Percentiles rank a stretch among this genome's conserved stretches.
These are phyloP conservation scores for Colletotrichum truncatum DNA, from an alignment of 2,329 filamentous ascomycete genomes.

Conservation along the genomic window DNA sequence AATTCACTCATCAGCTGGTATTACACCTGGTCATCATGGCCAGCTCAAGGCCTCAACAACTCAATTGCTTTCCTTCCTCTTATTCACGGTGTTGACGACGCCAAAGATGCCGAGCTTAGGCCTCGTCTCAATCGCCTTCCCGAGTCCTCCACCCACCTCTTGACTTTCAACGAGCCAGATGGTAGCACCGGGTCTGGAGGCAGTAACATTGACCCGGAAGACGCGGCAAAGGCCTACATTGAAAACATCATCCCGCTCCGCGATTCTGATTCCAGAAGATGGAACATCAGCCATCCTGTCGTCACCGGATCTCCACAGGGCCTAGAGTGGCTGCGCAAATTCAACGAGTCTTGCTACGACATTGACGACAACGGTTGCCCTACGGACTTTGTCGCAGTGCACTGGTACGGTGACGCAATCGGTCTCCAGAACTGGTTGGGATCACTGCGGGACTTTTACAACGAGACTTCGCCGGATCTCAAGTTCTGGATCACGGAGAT, in stretches of 20 bases:
- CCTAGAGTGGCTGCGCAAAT: conserved; percentile 48
- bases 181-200: conserved; percentile 48
- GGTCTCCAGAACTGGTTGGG: conserved; percentile 47
- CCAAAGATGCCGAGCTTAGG: conserved; percentile 36
- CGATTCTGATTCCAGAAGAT: conserved; percentile 34
- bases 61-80: conserved; percentile 47
- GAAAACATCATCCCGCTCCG: conserved; percentile 45
- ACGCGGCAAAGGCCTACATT: conserved; percentile 49
- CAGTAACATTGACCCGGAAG: conserved; percentile 46
- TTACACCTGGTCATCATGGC: conserved; percentile 50
- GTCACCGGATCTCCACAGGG: conserved; percentile 50
- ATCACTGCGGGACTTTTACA: conserved; percentile 47
- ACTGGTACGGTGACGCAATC: conserved; percentile 50
- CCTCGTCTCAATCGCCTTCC: conserved; percentile 39
- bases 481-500: conserved; percentile 51
- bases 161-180: conserved; percentile 54
- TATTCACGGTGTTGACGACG: conserved; percentile 46
- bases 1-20: conserved; percentile 51
- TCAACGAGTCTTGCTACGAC: conserved; percentile 50
- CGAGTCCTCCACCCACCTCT: conserved; percentile 45
- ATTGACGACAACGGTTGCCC: conserved; percentile 48
- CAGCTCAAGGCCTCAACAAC: conserved; percentile 35
- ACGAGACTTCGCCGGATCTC: conserved; percentile 32
- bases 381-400: conserved; percentile 49
- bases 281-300: conserved; percentile 51